Conservation (phyloP, 805 yeast species). For the Candida stauntonica region DNA sequence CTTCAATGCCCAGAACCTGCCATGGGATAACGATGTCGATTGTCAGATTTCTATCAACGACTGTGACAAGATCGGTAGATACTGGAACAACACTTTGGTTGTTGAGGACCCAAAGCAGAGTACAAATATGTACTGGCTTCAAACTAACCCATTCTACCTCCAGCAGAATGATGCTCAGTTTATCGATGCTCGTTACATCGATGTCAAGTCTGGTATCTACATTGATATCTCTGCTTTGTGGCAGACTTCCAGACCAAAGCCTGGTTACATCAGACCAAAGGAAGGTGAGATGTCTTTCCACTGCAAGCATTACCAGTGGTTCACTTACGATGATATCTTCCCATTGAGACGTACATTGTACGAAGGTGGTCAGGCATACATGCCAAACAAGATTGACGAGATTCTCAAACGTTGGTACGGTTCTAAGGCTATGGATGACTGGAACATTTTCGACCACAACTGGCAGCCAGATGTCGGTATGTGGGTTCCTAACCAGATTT, state of each 20-base stretch:
- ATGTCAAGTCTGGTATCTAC: slow-evolving; percentile 44
- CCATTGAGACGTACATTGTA: slow-evolving; percentile 40
- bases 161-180: slow-evolving; percentile 40
- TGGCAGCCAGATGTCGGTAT: slow-evolving; percentile 41
- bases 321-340: slow-evolving; percentile 32
- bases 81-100: slow-evolving; percentile 46
- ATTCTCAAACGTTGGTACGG: slow-evolving; percentile 37
- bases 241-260: slow-evolving; percentile 16
- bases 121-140: slow-evolving; percentile 31
- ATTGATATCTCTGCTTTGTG: slow-evolving; percentile 45
- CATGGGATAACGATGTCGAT: slow-evolving; percentile 62
- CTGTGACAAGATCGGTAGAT: slow-evolving; percentile 38
- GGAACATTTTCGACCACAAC: slow-evolving; percentile 19
- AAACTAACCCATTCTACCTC: slow-evolving; percentile 31
- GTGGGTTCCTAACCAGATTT: slow-evolving; percentile 44
- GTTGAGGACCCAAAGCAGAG: slow-evolving; percentile 37
- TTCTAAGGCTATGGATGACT: slow-evolving; percentile 23
- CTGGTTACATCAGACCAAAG: slow-evolving; percentile 8
- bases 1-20: slow-evolving; percentile 53
- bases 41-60: slow-evolving; percentile 53
- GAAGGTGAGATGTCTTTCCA: slow-evolving; percentile 21
- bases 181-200: slow-evolving; percentile 42
- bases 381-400: slow-evolving; percentile 36
- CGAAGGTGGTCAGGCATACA: slow-evolving; percentile 44
- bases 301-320: slow-evolving; percentile 29